A percentile compares a stretch with the other conserved stretches of the same genome.
phyloP scores from a whole-genome alignment of 257 asterid genomes.

The Apocynum venetum region DNA sequence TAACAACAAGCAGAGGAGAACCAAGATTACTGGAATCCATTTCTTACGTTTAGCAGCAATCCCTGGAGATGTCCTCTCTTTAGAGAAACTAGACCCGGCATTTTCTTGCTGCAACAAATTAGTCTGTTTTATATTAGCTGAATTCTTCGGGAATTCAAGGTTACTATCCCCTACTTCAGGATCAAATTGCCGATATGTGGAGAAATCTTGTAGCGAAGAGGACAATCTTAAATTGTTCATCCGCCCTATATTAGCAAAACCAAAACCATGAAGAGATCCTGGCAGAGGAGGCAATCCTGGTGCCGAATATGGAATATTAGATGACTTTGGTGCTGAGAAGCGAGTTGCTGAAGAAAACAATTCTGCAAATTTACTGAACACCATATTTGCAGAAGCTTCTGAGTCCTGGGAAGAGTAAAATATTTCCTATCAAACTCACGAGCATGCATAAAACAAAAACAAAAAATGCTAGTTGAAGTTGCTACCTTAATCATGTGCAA shows the following conservation, averaged over 20 bases:
- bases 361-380: conserved; percentile 54
- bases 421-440: background rate
- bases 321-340: conserved; percentile 43
- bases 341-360: conserved; percentile 50
- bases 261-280: conserved; percentile 41
- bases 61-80: conserved; percentile 50
- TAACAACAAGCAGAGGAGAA: conserved; percentile 58
- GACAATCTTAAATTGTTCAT: conserved; percentile 57
- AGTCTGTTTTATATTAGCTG: conserved; percentile 31
- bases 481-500: background rate
- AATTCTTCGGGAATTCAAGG: conserved; percentile 39
- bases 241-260: conserved; percentile 38
- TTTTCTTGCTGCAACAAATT: conserved; percentile 43
- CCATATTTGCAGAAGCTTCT: conserved; percentile 42
- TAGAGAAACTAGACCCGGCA: conserved; percentile 69
- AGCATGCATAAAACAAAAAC: background rate
- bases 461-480: background rate
- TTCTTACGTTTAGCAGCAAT: conserved; percentile 43
- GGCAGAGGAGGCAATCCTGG: conserved; percentile 68
- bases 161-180: conserved; percentile 46
- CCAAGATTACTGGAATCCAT: conserved; percentile 47
- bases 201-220: conserved; percentile 86
- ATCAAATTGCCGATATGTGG: conserved; percentile 55
- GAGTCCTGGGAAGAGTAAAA: conserved; percentile 16
- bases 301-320: conserved; percentile 36